phyloP scores from a whole-genome alignment of 768 basidiomycete genomes.

The Mycena chlorophos region DNA sequence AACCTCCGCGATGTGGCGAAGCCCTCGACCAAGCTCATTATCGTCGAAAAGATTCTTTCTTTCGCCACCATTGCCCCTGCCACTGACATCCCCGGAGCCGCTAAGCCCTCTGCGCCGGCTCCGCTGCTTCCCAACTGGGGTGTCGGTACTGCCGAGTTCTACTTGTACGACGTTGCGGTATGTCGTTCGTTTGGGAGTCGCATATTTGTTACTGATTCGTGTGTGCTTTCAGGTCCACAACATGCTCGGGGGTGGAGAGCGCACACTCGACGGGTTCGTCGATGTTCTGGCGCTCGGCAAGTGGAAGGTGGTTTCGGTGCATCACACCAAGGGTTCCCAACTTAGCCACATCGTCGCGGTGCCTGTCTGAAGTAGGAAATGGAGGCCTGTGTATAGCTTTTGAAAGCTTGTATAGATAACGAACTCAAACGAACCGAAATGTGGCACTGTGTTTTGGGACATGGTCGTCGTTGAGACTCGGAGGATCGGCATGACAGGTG shows the following conservation, averaged over 20 bases:
- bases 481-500: no score
- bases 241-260: constrained; percentile 13
- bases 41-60: constrained; percentile 28
- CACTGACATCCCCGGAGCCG: constrained; percentile 8
- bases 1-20: constrained; percentile 28
- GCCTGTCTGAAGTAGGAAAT: not conserved
- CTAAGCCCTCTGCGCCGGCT: not conserved
- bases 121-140: constrained; percentile 18
- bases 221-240: constrained; percentile 8
- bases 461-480: no score
- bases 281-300: not conserved
- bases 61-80: not conserved
- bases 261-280: constrained; percentile 9
- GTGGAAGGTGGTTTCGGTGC: constrained; percentile 15
- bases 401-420: no score
- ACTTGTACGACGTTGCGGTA: constrained; percentile 14
- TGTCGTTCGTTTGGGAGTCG: not conserved
- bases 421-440: no score
- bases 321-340: constrained; percentile 2
- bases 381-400: no score
- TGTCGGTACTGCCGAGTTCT: constrained; percentile 4
- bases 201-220: not conserved
- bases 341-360: constrained; percentile 11
- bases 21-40: constrained; percentile 26
- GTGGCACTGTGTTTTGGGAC: no score